phyloP scores from a whole-genome alignment of 306 rosid species.

The Ormosia emarginata region DNA sequence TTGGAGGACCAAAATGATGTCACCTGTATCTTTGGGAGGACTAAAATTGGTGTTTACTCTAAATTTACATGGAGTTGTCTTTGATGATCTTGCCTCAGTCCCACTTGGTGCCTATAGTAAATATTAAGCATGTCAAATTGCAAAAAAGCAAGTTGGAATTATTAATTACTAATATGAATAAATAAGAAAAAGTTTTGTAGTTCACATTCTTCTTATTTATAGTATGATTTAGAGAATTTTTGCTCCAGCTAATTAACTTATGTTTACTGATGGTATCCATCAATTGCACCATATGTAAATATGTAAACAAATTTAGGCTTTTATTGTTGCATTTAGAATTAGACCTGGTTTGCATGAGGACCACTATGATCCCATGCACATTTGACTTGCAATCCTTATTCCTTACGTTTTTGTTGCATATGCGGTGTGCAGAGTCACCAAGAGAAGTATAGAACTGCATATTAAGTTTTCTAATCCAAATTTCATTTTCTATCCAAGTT shows the following conservation, averaged over 20 bases:
- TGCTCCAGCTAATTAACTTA: not conserved
- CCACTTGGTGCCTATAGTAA: not conserved
- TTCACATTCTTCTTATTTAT: not conserved
- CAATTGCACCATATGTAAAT: not conserved
- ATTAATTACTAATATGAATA: not conserved
- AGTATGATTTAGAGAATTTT: not conserved
- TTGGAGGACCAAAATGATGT: too few relatives aligned
- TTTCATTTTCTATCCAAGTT: not conserved
- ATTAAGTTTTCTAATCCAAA: not conserved
- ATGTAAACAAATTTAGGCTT: not conserved
- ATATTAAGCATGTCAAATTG: not conserved
- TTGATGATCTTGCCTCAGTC: not conserved
- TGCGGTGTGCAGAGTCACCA: not conserved
- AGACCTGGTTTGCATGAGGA: not conserved
- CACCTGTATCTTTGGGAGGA: too few relatives aligned
- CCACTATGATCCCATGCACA: not conserved
- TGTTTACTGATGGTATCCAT: not conserved
- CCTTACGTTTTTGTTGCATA: not conserved
- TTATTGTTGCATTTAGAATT: not conserved
- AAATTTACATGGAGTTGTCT: not conserved
- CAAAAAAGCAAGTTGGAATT: not conserved
- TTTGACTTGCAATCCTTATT: not conserved
- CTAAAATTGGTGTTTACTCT: too few relatives aligned
- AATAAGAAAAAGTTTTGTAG: not conserved
- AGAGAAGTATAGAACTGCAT: not conserved